phyloP scores from a whole-genome alignment of 2,329 filamentous ascomycete genomes.

The Eurotiales sp. region DNA sequence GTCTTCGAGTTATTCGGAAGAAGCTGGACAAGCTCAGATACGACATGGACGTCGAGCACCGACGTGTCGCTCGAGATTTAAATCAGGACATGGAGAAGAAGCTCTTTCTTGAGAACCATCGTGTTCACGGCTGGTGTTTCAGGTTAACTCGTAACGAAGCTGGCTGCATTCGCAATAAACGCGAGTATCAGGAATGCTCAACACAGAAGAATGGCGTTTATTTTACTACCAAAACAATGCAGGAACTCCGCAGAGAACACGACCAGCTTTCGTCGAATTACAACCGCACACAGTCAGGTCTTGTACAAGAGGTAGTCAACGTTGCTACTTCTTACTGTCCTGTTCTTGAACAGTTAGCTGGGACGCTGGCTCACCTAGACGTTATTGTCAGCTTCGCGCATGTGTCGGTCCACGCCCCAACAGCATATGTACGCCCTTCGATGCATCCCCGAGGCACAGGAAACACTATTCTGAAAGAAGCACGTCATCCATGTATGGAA shows the following conservation, averaged over 20 bases:
- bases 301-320: slow-evolving; percentile 87
- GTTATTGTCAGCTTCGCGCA: slow-evolving; percentile 94
- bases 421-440: slow-evolving; percentile 83
- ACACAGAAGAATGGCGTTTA: slow-evolving; percentile 99
- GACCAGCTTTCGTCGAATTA: slow-evolving; percentile 94
- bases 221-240: slow-evolving; percentile 83
- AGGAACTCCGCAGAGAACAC: slow-evolving; percentile 79
- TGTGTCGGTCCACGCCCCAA: slow-evolving; percentile 86
- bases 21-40: slow-evolving; percentile 80
- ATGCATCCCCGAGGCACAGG: slow-evolving; percentile 86
- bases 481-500: slow-evolving; percentile 95
- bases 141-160: slow-evolving; percentile 86
- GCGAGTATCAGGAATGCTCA: slow-evolving; percentile 85
- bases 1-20: slow-evolving; percentile 79
- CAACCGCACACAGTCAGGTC: slow-evolving; percentile 84
- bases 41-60: slow-evolving; percentile 81
- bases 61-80: slow-evolving; percentile 71
- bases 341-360: slow-evolving; percentile 83
- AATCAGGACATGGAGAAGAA: slow-evolving; percentile 96
- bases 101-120: slow-evolving; percentile 94
- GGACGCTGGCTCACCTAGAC: slow-evolving; percentile 85
- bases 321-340: slow-evolving; percentile 94
- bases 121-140: slow-evolving; percentile 95
- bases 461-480: slow-evolving; percentile 84
- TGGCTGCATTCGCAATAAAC: slow-evolving; percentile 87